These are phyloP conservation scores for Saccharomycopsis fodiens DNA, from an alignment of 805 yeast genomes.

Conservation along the genomic window DNA sequence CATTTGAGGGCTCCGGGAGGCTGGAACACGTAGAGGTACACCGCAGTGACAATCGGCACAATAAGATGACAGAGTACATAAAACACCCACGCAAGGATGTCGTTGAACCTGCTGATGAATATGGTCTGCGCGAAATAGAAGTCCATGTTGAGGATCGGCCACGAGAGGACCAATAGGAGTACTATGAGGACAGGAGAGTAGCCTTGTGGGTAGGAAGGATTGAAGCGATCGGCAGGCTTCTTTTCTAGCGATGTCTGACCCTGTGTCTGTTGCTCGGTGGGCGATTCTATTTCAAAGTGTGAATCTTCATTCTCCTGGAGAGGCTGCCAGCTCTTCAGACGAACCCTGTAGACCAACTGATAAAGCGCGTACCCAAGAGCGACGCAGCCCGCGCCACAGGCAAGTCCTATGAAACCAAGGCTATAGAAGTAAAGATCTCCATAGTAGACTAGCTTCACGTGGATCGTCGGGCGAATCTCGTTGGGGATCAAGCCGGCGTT, in stretches of 20 bases:
- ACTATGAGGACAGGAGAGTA: constrained; percentile 29
- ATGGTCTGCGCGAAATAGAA: constrained; percentile 34
- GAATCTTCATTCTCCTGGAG: background rate
- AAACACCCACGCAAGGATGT: constrained; percentile 52
- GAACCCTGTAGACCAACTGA: constrained; percentile 8
- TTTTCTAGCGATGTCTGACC: background rate
- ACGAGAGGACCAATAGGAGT: constrained; percentile 34
- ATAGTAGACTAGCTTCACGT: constrained; percentile 38
- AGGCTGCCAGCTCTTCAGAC: background rate
- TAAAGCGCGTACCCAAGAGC: constrained; percentile 9
- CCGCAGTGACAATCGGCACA: constrained; percentile 53
- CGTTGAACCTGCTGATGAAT: constrained; percentile 36
- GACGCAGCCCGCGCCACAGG: constrained; percentile 20
- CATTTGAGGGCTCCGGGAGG: constrained; percentile 53
- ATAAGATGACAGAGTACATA: constrained; percentile 56
- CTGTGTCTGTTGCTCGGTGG: background rate
- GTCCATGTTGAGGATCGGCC: constrained; percentile 43
- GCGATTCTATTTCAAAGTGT: background rate
- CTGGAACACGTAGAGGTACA: constrained; percentile 59
- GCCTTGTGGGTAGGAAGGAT: constrained; percentile 14
- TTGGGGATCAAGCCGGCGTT: constrained; percentile 53
- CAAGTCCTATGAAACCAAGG: constrained; percentile 16
- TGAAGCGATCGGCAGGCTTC: background rate
- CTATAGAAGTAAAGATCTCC: constrained; percentile 36
- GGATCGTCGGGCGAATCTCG: constrained; percentile 44